Base-by-base conservation (phyloP, 192 early-diverging fungal species). In the Gaertneriomyces semiglobifer region DNA sequence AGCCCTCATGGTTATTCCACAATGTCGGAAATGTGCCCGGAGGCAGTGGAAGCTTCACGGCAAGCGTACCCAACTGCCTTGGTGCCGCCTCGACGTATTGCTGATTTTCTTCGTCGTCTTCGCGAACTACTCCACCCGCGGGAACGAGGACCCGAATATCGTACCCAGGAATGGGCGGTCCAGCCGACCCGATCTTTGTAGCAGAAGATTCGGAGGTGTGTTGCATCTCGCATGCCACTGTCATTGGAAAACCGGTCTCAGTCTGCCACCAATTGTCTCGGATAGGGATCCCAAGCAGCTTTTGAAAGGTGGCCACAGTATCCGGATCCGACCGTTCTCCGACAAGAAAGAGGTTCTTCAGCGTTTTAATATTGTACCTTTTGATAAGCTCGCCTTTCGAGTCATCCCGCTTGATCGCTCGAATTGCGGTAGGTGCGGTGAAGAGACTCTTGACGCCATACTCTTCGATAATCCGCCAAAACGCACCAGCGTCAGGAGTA, bases 191-290 rank as follows among this genome's bases (percentile, higher is more conserved):
- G 7, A 83, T 74, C 54, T 40, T 73, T 54, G 43, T 76, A 61
- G 60, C 71, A 55, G 58, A 68, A 46, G 68, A 25, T 18, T 38
- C 20, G 4, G 9, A 10, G 0, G 38, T 25, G 42, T 44, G 19
- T 14, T 61, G 46, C 63, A 58, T 84, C 66, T 8, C 89, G 88
- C 56, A 86, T 76, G 71, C 86, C 84, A 8, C 88, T 0, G 90
- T 90, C 74, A 93, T 88, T 1, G 93, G 92, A 44, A 84, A 88
- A 4, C 93, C 92, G 45, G 86, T 89, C 60, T 95, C 93, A 0
- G 93, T 93, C 53, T 90, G 88, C 93, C 93, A 95, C 74, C 86
- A 95, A 66, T 92, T 89, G 75, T 95, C 93, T 61, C 77, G 70
- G 18, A 93, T 81, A 46, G 85, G 81, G 6, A 79, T 58, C 12